Evolutionary conservation across 352 stramenopile species (phyloP).

Genomic region (Aphanomyces astaci): DNA sequence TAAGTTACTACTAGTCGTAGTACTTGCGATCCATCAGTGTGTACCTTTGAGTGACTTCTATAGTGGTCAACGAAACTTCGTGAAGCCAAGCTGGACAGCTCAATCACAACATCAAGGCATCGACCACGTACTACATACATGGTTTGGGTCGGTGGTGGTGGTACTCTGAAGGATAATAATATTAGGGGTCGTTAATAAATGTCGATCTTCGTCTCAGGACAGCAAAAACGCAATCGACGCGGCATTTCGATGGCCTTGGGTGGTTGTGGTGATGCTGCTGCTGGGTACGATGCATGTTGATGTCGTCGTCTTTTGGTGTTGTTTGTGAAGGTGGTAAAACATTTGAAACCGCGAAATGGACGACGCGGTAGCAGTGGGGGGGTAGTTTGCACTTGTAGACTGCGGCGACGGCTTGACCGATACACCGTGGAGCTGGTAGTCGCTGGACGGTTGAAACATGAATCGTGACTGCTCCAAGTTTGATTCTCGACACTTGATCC

Average conservation of each 20-base stretch:
- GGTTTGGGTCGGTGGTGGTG: too few species aligned
- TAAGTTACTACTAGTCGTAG: too few species aligned
- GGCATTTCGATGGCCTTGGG: not conserved
- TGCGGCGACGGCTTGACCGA: not conserved
- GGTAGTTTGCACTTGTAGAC: not conserved
- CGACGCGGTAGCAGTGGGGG: not conserved
- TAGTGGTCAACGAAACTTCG: too few species aligned
- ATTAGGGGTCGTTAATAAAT: not conserved
- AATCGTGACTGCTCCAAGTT: not conserved
- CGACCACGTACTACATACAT: too few species aligned
- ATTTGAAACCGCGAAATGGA: not conserved
- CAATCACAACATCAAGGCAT: too few species aligned
- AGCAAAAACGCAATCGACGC: not conserved
- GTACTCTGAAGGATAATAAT: not conserved
- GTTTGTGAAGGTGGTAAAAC: not conserved
- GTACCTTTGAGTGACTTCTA: too few species aligned
- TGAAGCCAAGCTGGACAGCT: too few species aligned
- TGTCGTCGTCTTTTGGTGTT: too few species aligned
- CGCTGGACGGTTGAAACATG: not conserved
- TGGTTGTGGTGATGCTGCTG: too few species aligned
- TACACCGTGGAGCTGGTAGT: constrained; percentile 4
- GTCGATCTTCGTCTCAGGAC: not conserved
- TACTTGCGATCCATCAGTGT: too few species aligned
- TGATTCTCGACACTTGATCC: not conserved
- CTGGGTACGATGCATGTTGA: too few species aligned